A percentile compares a stretch with the other conserved stretches of the same genome.
Conservation (phyloP, 2,329 filamentous ascomycete species). For the Fusarium falciforme region DNA sequence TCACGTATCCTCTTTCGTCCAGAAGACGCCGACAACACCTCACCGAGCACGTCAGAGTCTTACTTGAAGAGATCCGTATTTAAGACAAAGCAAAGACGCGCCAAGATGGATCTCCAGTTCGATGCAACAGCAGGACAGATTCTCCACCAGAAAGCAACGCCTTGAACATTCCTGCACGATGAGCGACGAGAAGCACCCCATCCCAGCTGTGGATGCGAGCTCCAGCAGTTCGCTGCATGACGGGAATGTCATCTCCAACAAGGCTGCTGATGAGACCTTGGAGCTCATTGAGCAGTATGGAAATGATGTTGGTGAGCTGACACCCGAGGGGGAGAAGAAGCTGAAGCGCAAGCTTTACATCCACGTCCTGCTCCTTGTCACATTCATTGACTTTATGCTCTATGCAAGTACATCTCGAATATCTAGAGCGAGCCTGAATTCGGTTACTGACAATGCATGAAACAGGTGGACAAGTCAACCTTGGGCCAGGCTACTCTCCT, state of each 20-base stretch:
- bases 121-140: not conserved
- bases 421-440: not conserved
- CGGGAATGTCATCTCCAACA: slow-evolving; percentile 3
- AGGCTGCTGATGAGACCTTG: slow-evolving; percentile 6
- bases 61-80: not conserved
- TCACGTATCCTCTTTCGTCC: not conserved
- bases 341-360: not conserved
- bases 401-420: not conserved
- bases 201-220: not conserved
- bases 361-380: not conserved
- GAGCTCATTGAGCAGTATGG: slow-evolving; percentile 12
- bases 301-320: slow-evolving; percentile 1
- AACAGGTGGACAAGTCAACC: not conserved
- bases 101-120: not conserved
- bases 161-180: not conserved
- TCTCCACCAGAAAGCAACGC: not conserved
- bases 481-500: not conserved
- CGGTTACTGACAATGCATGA: not conserved
- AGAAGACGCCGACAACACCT: not conserved
- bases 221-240: not conserved
- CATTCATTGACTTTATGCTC: slow-evolving; percentile 1
- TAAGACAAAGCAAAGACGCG: not conserved
- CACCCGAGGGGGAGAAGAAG: not conserved
- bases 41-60: not conserved
- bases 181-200: not conserved